Evolutionary conservation across 345 rosid genomes (phyloP), one percentile per base, ranked within the genome.

Genomic region (Anastatica hierochuntica): DNA sequence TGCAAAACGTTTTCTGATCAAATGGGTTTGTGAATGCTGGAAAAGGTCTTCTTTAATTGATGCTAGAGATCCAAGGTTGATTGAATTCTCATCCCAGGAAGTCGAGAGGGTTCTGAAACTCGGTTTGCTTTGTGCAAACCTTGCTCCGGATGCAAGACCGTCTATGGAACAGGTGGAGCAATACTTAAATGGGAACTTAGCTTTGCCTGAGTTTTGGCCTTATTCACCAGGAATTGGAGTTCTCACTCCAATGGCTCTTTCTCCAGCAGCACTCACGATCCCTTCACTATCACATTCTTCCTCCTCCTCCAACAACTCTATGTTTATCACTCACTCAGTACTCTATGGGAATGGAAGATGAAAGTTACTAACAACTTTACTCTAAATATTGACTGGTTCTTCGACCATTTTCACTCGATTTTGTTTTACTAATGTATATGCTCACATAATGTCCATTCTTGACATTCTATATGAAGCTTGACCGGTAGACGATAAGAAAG

Each of bases 11-110:
- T 27, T 29, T 49, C 45, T 77, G 58, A 23, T 68, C 39, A 74
- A 47, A 2, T 54, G 76, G 70, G 74, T 68, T 17, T 9, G 36
- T 10, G 70, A 47, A 6, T 67, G 56, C 53, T 69, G 73, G 71
- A 40, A 11, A 53, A 67, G 45, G 16, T 73, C 62, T 24, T 57
- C 41, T 6, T 53, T 76, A 15, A 37, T 63, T 14, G 57, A 63
- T 52, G 68, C 58, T 15, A 53, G 23, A 19, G 80, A 73, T 53
- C 69, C 72, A 15, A 56, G 66, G 67, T 38, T 71, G 63, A 49
- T 31, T n/a, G n/a, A n/a, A n/a, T n/a, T n/a, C n/a, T n/a, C n/a
- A n/a, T n/a, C n/a, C n/a, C n/a, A n/a, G n/a, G n/a, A n/a, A n/a
- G n/a, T n/a, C n/a, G n/a, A n/a, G n/a, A n/a, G n/a, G n/a, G n/a